Percentiles rank a stretch among this genome's conserved stretches.
These are phyloP conservation scores for Pleurotus tuoliensis DNA, from an alignment of 768 basidiomycete genomes.

Conservation along the genomic window DNA sequence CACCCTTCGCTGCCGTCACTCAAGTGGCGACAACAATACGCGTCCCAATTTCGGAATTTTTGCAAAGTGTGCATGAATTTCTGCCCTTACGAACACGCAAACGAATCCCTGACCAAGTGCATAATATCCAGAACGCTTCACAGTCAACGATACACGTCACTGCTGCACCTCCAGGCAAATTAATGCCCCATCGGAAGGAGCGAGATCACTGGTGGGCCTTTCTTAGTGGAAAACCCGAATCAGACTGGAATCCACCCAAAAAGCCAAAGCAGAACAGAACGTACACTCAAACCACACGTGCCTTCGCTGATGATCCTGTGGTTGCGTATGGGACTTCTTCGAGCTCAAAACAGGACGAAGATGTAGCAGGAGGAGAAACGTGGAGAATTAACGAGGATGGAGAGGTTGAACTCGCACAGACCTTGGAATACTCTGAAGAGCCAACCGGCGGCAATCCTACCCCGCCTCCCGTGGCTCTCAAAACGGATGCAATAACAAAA, in stretches of 20 bases:
- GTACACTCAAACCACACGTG: conserved; percentile 28
- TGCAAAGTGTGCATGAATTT: conserved; percentile 41
- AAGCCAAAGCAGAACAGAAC: conserved; percentile 25
- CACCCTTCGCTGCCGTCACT: conserved; percentile 51
- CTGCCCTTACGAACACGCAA: background rate
- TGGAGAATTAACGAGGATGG: conserved; percentile 37
- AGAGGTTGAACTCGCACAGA: conserved; percentile 35
- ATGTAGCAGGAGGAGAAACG: conserved; percentile 16
- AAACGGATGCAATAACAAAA: conserved; percentile 12
- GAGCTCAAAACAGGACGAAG: conserved; percentile 12
- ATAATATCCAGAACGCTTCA: conserved; percentile 49
- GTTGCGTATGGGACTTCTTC: background rate
- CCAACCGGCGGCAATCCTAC: conserved; percentile 39
- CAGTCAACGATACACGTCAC: conserved; percentile 57
- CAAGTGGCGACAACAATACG: conserved; percentile 62
- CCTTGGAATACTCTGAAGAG: conserved; percentile 29
- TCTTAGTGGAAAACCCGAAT: conserved; percentile 62
- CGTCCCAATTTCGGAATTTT: conserved; percentile 60
- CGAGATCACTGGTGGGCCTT: conserved; percentile 82
- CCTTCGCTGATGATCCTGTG: conserved; percentile 28
- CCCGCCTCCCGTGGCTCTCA: conserved; percentile 20
- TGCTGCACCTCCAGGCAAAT: conserved; percentile 23
- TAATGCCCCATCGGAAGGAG: conserved; percentile 68
- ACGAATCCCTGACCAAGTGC: background rate
- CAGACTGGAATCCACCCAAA: conserved; percentile 61